These are phyloP conservation scores for Penicillium desertorum DNA, from an alignment of 495 filamentous ascomycete genomes.

Conservation along the genomic window DNA sequence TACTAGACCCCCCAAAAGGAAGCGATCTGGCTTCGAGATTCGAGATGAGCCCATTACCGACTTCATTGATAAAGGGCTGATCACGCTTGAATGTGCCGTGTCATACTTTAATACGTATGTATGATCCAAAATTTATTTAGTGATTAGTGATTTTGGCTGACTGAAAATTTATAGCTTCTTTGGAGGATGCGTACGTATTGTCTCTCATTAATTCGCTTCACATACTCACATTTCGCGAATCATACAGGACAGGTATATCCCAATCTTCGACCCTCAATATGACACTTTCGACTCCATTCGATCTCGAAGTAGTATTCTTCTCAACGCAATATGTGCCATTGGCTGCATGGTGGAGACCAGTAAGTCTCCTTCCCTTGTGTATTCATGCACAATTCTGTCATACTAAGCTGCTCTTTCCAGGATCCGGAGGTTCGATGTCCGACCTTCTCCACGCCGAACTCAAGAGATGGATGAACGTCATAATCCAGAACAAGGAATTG, in stretches of 20 bases:
- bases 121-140: neutral
- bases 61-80: slow-evolving; percentile 39
- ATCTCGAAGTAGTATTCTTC: slow-evolving; percentile 41
- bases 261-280: slow-evolving; percentile 43
- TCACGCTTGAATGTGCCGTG: slow-evolving; percentile 34
- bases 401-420: slow-evolving; percentile 17
- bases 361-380: slow-evolving; percentile 2
- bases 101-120: slow-evolving; percentile 39
- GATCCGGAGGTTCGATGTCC: slow-evolving; percentile 35
- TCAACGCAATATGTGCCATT: slow-evolving; percentile 51
- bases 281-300: slow-evolving; percentile 46
- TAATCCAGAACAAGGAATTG: slow-evolving; percentile 39
- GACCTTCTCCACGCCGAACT: slow-evolving; percentile 42
- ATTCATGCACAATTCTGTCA: neutral
- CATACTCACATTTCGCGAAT: slow-evolving; percentile 3
- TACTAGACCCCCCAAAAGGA: slow-evolving; percentile 23
- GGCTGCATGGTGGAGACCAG: slow-evolving; percentile 46
- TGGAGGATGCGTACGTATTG: slow-evolving; percentile 40
- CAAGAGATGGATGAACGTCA: slow-evolving; percentile 47
- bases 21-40: slow-evolving; percentile 39
- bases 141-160: neutral
- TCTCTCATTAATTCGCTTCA: neutral
- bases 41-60: slow-evolving; percentile 36
- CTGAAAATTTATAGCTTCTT: slow-evolving; percentile 35
- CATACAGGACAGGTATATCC: slow-evolving; percentile 45